A percentile compares a stretch with the other conserved stretches of the same genome.
Evolutionary conservation across 768 basidiomycete genomes (phyloP).

Genomic region (Rhodotorula diobovata): DNA sequence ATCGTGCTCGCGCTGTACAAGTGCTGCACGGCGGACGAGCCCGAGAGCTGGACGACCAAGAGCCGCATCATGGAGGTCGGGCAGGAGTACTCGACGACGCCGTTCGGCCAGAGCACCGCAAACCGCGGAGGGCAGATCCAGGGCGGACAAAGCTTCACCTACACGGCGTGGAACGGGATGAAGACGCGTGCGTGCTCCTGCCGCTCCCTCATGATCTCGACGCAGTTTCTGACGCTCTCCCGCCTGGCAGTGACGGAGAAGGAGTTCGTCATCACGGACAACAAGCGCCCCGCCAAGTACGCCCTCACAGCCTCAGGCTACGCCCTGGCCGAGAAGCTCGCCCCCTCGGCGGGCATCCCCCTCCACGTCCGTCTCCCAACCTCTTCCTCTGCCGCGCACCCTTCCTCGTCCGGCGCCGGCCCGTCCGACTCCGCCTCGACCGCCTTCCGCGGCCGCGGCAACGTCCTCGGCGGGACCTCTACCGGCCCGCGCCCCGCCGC

Average conservation of each 20-base stretch:
- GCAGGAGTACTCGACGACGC: neutral
- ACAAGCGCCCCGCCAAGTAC: conserved; percentile 11
- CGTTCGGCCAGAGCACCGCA: conserved; percentile 14
- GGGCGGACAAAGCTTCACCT: neutral
- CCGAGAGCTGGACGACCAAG: neutral
- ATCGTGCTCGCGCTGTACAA: conserved; percentile 34
- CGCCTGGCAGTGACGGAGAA: neutral
- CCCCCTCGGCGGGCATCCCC: conserved; percentile 1
- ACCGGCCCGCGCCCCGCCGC: neutral
- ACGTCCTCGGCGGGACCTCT: neutral
- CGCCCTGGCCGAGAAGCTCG: conserved; percentile 26
- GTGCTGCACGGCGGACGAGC: conserved; percentile 17
- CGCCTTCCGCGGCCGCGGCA: neutral
- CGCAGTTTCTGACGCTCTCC: neutral
- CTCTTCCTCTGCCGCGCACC: conserved; percentile 4
- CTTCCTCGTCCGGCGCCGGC: conserved; percentile 6
- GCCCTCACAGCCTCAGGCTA: conserved; percentile 21
- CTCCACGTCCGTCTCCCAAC: neutral
- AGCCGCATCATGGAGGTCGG: conserved; percentile 11
- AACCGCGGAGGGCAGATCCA: neutral
- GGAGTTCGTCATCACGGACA: conserved; percentile 10
- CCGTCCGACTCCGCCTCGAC: neutral
- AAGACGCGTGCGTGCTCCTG: conserved; percentile 5
- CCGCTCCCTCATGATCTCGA: too few species aligned
- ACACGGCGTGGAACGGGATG: conserved; percentile 29